Evolutionary conservation across 169 alveolate genomes (phyloP).

Genomic region (Cryptosporidium sp.): DNA sequence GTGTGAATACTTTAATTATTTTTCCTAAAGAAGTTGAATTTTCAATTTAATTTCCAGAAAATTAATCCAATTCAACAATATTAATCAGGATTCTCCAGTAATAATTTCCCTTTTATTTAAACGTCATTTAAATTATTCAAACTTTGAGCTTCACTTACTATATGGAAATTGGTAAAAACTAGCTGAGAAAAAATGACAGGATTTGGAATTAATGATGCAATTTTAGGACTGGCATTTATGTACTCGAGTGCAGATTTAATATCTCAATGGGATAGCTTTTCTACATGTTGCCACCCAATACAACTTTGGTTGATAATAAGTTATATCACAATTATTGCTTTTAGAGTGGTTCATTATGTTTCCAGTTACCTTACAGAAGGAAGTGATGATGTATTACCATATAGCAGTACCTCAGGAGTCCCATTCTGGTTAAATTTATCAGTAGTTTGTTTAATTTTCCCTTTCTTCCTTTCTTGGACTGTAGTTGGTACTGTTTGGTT

Average conservation of each 20-base stretch:
- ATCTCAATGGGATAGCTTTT: conserved; percentile 82
- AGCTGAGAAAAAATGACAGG: conserved; percentile 23
- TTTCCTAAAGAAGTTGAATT: not conserved
- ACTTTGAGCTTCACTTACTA: not conserved
- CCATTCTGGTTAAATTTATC: conserved; percentile 81
- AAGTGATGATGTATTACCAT: conserved; percentile 80
- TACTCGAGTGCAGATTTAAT: conserved; percentile 82
- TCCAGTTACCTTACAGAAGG: conserved; percentile 82
- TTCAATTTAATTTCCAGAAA: not conserved
- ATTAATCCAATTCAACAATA: not conserved
- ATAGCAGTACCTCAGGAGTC: conserved; percentile 79
- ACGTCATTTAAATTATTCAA: not conserved
- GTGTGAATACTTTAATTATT: not conserved
- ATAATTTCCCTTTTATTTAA: not conserved
- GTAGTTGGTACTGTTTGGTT: conserved; percentile 83
- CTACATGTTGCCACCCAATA: conserved; percentile 81
- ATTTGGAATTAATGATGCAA: conserved; percentile 79
- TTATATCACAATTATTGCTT: conserved; percentile 79
- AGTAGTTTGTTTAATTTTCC: conserved; percentile 80
- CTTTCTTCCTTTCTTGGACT: conserved; percentile 82
- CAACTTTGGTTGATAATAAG: conserved; percentile 83
- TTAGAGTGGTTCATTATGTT: conserved; percentile 81
- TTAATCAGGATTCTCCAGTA: not conserved
- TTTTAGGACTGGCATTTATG: conserved; percentile 80
- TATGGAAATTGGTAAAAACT: not conserved